Base-by-base conservation (phyloP, 805 yeast genomes). In the Millerozyma acaciae region DNA sequence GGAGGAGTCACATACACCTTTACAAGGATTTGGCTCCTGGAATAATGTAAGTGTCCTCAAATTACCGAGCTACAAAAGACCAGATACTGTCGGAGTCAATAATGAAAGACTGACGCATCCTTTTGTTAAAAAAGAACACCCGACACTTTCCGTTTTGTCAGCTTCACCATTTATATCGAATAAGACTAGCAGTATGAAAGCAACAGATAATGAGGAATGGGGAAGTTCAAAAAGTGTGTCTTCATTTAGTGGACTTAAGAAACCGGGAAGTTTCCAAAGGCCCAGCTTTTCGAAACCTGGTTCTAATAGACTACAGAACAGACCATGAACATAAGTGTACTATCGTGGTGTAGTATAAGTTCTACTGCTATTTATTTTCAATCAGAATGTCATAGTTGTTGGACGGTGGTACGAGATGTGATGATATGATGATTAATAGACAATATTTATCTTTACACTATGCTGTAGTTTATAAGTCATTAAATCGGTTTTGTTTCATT, bases 401-500 rank as follows among this genome's bases (percentile, higher is more conserved):
- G 14, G 12, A 8, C 8, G n/a, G 7, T 7, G n/a, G 10, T n/a
- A 24, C 14, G 14, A 24, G 14, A 21, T 21, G 8, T 10, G 10
- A 21, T 10, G 10, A 21, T 9, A 8, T 10, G 10, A 9, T 9
- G 10, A 21, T 8, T 10, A 21, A 21, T n/a, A n/a, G n/a, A n/a
- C n/a, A n/a, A n/a, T n/a, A n/a, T n/a, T 16, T 28, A 17, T 14
- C 19, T 28, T 14, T 20, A 18, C 16, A 30, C 13, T 19, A 14
- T 6, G 14, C 4, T 20, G 31, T n/a, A n/a, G n/a, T n/a, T n/a
- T n/a, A n/a, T n/a, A n/a, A 16, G 19, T 14, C 19, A 17, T 27
- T 35, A 44, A 25, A 51, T 26, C 8, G 70, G 69, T 28, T 47
- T 50, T 4, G 87, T 79, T 57, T 87, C 94, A 40, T 72, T 73